Evolutionary conservation across 176 grass and related monocot genomes (phyloP), one percentile per base, ranked within the genome.

Genomic region (Ampelocalamus luodianensis): DNA sequence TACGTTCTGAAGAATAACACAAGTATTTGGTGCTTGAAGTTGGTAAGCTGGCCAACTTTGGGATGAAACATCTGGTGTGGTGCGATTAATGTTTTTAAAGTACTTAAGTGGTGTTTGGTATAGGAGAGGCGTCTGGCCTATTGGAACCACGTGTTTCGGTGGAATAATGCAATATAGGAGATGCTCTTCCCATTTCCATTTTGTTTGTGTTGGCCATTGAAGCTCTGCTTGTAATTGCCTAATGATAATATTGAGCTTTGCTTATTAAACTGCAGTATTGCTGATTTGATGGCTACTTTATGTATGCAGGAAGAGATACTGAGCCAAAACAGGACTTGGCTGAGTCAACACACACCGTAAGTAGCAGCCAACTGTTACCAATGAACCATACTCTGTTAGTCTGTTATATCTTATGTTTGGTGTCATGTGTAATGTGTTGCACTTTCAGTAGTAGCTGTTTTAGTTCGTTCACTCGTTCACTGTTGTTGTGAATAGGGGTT

Each of bases 251-350:
- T 26, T 34, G 48, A 48, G 29, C 50, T 87, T 76, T 53, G 39
- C 23, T 36, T 65, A 24, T 42, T 11, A 38, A 51, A 17, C 70
- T 20, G 14, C 60, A 79, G 13, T 24, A 5, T 67, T 78, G 10
- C 58, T 59, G 16, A 67, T 83, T 32, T 32, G 5, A 60, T 79
- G 8, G 14, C 10, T 36, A 18, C 65, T 78, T 75, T 51, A 68
- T 88, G 67, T 22, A 54, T 83, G 42, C 83, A 92, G 90, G 79
- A 45, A 23, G 44, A 63, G 34, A 86, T 62, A 70, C 45, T 13
- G 59, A 89, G 2, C 79, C 87, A 40, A 55, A 56, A 56, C 90
- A 82, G 18, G 86, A 72, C 16, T 22, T 77, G 17, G 71, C 77
- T 42, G 82, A 66, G 32, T 59, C 82, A 39, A 72, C 71, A 58